These are phyloP conservation scores for Leishmania martiniquensis DNA, from an alignment of 208 protist genomes.

Conservation along the genomic window DNA sequence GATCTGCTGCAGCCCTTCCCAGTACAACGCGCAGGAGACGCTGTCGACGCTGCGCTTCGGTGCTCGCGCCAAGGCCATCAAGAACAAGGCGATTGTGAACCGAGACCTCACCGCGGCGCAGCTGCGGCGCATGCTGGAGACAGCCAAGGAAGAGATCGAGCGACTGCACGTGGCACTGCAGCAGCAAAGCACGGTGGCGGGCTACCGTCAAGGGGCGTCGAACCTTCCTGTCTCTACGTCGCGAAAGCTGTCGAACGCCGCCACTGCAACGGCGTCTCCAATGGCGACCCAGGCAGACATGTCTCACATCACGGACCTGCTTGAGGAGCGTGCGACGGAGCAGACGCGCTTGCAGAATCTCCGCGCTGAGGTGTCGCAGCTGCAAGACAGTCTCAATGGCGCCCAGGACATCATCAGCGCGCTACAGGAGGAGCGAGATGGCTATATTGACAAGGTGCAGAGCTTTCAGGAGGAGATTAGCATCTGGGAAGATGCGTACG, in stretches of 20 bases:
- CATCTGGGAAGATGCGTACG: constrained; percentile 71
- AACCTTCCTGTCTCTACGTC: constrained; percentile 5
- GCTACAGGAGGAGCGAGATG: constrained; percentile 54
- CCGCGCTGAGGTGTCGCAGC: constrained; percentile 34
- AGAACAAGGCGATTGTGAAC: constrained; percentile 87
- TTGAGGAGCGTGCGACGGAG: constrained; percentile 48
- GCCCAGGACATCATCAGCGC: constrained; percentile 44
- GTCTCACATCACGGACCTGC: constrained; percentile 34
- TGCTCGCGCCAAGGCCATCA: constrained; percentile 80
- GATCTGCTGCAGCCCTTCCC: constrained; percentile 84
- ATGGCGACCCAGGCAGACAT: neutral
- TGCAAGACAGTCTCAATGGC: constrained; percentile 46
- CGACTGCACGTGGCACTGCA: constrained; percentile 38
- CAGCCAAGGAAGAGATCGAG: constrained; percentile 71
- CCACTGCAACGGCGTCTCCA: constrained; percentile 6
- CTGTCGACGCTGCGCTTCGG: constrained; percentile 91
- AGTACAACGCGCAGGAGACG: constrained; percentile 85
- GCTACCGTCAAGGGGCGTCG: neutral
- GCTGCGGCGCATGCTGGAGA: constrained; percentile 72
- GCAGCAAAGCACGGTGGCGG: constrained; percentile 8
- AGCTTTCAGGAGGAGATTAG: constrained; percentile 58
- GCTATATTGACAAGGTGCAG: constrained; percentile 29
- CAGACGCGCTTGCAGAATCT: constrained; percentile 43
- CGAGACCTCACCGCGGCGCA: constrained; percentile 72
- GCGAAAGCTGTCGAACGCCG: constrained; percentile 24